A percentile compares a stretch with the other conserved stretches of the same genome.
Conservation (phyloP, 352 stramenopile genomes). For the Pythium biforme region DNA sequence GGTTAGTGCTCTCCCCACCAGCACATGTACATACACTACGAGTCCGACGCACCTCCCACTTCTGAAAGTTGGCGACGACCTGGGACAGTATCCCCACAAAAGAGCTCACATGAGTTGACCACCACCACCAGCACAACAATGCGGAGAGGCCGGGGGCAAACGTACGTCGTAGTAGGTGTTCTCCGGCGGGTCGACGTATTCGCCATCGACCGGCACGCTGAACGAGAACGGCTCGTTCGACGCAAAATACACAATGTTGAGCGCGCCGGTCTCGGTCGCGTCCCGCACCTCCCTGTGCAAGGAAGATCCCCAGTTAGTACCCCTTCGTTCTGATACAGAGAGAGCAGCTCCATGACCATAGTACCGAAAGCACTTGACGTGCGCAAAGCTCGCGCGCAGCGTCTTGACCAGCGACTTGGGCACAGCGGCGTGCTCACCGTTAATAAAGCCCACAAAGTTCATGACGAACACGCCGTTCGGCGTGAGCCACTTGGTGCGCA, state of each 20-base stretch:
- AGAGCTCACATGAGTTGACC: neutral
- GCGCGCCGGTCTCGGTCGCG: constrained; percentile 31
- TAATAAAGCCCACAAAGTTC: constrained; percentile 77
- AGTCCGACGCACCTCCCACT: constrained; percentile 44
- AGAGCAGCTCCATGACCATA: neutral
- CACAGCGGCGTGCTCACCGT: constrained; percentile 43
- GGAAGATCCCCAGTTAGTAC: neutral
- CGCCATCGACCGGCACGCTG: constrained; percentile 43
- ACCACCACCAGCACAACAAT: too few species aligned
- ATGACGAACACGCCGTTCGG: constrained; percentile 59
- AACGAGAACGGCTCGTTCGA: constrained; percentile 71
- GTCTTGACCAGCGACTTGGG: constrained; percentile 73
- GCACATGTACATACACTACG: neutral
- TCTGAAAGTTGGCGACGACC: constrained; percentile 59
- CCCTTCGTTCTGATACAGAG: neutral
- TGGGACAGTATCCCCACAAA: constrained; percentile 21
- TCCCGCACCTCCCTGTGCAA: constrained; percentile 49
- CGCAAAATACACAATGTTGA: constrained; percentile 79
- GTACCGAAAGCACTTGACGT: constrained; percentile 66
- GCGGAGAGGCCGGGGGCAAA: too few species aligned
- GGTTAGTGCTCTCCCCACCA: too few species aligned
- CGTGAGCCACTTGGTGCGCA: constrained; percentile 59
- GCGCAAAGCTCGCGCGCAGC: constrained; percentile 56
- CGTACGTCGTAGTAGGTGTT: constrained; percentile 66
- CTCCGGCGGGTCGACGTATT: constrained; percentile 44